These are phyloP conservation scores for Crithidia mellificae DNA, from an alignment of 208 protist genomes.

Conservation along the genomic window DNA sequence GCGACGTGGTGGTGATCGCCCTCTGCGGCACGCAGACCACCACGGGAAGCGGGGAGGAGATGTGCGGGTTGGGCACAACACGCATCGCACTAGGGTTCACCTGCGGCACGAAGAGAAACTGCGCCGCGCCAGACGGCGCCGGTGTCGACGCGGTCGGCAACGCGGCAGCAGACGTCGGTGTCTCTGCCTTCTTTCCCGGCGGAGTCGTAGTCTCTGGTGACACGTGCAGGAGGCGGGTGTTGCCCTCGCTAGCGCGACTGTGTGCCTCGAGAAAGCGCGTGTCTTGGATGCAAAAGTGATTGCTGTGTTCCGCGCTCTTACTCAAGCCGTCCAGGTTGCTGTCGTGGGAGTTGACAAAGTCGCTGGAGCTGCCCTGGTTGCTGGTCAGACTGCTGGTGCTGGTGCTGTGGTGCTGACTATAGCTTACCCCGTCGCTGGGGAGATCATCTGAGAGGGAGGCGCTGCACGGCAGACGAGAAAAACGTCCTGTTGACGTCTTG, in stretches of 20 bases:
- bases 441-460: background rate
- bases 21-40: background rate
- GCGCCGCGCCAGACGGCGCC: background rate
- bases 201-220: background rate
- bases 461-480: background rate
- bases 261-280: background rate
- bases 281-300: background rate
- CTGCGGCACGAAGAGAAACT: background rate
- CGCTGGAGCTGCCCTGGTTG: background rate
- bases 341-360: background rate
- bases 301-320: slow-evolving; percentile 4
- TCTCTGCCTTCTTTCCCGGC: background rate
- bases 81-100: background rate
- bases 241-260: background rate
- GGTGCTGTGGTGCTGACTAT: background rate
- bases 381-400: background rate
- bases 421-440: too few species aligned
- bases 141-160: too few species aligned
- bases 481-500: background rate
- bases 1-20: too few species aligned
- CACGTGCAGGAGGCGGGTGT: background rate
- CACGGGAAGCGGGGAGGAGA: background rate
- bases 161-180: background rate
- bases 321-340: background rate
- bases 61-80: slow-evolving; percentile 15